Conservation (phyloP, 495 filamentous ascomycete genomes). For the Trichoderma orchidacearum region DNA sequence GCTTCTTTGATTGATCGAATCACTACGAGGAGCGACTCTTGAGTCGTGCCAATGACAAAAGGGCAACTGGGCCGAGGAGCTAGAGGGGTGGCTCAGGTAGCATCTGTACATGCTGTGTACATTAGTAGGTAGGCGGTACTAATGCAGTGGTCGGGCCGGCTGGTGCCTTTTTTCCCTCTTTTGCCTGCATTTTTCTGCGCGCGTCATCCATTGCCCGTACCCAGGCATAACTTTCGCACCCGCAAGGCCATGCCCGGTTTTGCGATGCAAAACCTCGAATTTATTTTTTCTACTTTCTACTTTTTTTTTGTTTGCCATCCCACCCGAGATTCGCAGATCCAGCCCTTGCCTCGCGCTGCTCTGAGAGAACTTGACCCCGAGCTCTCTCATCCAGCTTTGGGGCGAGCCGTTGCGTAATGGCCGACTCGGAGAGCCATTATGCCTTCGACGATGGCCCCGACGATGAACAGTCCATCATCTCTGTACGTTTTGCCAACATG, state of each 20-base stretch:
- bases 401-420: constrained; percentile 22
- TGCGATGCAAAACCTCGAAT: background rate
- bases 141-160: no score
- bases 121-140: no score
- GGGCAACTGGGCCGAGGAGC: background rate
- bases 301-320: no score
- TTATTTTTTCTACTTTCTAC: background rate
- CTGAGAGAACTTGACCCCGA: background rate
- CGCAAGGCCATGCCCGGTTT: background rate
- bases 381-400: background rate
- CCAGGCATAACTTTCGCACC: background rate
- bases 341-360: background rate
- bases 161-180: background rate
- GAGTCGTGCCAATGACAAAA: background rate
- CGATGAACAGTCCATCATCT: constrained; percentile 37
- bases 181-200: background rate
- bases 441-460: constrained; percentile 33
- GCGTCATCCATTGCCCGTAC: background rate
- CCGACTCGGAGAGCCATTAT: constrained; percentile 37
- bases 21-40: no score
- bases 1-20: no score
- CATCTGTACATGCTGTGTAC: no score
- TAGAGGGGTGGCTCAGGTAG: background rate
- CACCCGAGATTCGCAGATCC: background rate
- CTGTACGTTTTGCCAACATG: constrained; percentile 32